A percentile compares a stretch with the other conserved stretches of the same genome.
Evolutionary conservation across 805 yeast species (phyloP).

Genomic region (Candida succiphila): DNA sequence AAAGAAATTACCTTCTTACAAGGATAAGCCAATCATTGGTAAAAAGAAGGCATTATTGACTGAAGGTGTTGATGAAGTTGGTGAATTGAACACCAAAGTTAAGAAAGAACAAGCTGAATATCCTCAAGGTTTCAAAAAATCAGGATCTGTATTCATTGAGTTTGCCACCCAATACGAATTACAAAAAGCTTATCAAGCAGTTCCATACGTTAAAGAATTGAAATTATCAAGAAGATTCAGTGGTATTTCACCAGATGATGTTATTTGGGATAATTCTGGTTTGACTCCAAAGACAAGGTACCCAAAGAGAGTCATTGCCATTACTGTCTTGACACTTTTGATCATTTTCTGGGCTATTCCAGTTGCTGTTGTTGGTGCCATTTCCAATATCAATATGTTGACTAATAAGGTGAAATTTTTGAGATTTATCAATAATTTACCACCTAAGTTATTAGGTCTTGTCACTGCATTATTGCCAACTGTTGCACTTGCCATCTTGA

Average conservation of each 20-base stretch:
- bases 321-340: slow-evolving; percentile 50
- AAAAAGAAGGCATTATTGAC: slow-evolving; percentile 79
- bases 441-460: slow-evolving; percentile 61
- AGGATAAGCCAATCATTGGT: slow-evolving; percentile 61
- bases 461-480: slow-evolving; percentile 86
- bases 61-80: slow-evolving; percentile 57
- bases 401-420: slow-evolving; percentile 67
- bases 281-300: slow-evolving; percentile 47
- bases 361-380: slow-evolving; percentile 93
- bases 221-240: slow-evolving; percentile 38
- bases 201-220: slow-evolving; percentile 41
- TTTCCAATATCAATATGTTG: slow-evolving; percentile 76
- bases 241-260: slow-evolving; percentile 71
- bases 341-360: slow-evolving; percentile 94
- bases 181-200: slow-evolving; percentile 81
- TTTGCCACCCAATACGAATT: slow-evolving; percentile 81
- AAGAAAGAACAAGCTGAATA: slow-evolving; percentile 43
- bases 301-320: slow-evolving; percentile 47
- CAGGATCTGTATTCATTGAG: slow-evolving; percentile 69
- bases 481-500: slow-evolving; percentile 66
- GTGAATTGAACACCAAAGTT: slow-evolving; percentile 61
- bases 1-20: slow-evolving; percentile 80
- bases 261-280: slow-evolving; percentile 73
- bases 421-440: slow-evolving; percentile 67
- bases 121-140: slow-evolving; percentile 35